Evolutionary conservation across 306 rosid species (phyloP).

Genomic region (Gillenia trifoliata): DNA sequence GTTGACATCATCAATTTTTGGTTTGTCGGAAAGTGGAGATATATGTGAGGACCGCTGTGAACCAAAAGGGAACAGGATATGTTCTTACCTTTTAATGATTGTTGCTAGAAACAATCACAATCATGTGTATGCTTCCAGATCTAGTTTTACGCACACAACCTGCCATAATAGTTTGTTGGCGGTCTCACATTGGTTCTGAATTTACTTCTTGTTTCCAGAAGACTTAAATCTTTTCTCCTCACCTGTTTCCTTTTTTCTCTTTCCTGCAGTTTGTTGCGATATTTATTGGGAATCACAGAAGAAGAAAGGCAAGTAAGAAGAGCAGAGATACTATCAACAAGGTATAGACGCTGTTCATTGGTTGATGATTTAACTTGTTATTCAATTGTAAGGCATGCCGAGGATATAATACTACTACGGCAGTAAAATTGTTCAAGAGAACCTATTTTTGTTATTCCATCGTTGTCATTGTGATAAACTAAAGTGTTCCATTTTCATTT

Average conservation of each 20-base stretch:
- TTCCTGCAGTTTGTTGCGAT: conserved; percentile 57
- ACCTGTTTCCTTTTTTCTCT: background rate
- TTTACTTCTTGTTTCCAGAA: background rate
- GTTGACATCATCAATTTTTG: conserved; percentile 5
- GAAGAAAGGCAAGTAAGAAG: conserved; percentile 89
- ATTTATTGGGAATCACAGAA: conserved; percentile 82
- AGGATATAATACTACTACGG: background rate
- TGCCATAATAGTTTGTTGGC: background rate
- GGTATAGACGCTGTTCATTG: conserved; percentile 39
- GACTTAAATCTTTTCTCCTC: background rate
- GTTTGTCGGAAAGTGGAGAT: background rate
- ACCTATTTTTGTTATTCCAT: background rate
- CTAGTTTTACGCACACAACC: background rate
- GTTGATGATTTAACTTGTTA: conserved; percentile 1
- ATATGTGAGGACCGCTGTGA: background rate
- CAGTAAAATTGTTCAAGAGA: background rate
- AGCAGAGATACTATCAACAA: conserved; percentile 84
- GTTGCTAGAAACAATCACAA: background rate
- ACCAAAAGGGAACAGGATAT: background rate
- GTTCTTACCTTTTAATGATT: background rate
- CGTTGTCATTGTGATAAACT: background rate
- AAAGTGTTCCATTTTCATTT: background rate
- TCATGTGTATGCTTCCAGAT: background rate
- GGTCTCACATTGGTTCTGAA: conserved; percentile 6
- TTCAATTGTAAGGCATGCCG: conserved; percentile 8